A percentile compares a stretch with the other conserved stretches of the same genome.
Evolutionary conservation across 768 basidiomycete species (phyloP).

Genomic region (Kwoniella mangroviensis): DNA sequence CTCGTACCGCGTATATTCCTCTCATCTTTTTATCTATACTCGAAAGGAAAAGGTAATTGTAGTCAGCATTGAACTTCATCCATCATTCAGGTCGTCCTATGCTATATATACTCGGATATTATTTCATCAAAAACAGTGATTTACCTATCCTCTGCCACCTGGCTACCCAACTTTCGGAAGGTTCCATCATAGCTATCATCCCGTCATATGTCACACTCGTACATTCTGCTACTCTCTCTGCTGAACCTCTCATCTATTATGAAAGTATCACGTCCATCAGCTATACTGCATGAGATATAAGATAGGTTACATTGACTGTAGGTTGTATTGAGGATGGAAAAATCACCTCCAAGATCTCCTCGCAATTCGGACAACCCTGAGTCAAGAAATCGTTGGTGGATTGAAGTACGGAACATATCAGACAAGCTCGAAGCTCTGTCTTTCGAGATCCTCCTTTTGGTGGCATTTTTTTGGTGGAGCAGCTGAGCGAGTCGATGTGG

Average conservation of each 20-base stretch:
- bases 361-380: conserved; percentile 94
- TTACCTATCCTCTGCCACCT: conserved; percentile 92
- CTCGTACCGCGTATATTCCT: conserved; percentile 89
- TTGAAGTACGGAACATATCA: conserved; percentile 90
- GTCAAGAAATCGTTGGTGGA: conserved; percentile 79
- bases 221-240: conserved; percentile 80
- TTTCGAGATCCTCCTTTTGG: conserved; percentile 58
- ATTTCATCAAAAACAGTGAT: conserved; percentile 47
- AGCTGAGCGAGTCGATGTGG: background rate
- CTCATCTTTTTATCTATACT: conserved; percentile 79
- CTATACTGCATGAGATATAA: no score
- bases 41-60: background rate
- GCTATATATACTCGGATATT: background rate
- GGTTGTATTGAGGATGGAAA: background rate
- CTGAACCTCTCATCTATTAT: conserved; percentile 81
- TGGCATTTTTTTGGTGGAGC: conserved; percentile 26
- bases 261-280: no score
- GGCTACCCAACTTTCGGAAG: conserved; percentile 91
- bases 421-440: conserved; percentile 79
- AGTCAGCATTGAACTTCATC: no score
- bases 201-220: conserved; percentile 95
- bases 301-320: no score
- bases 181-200: conserved; percentile 80
- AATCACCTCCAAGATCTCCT: conserved; percentile 86
- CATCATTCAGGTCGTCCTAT: background rate